phyloP scores from a whole-genome alignment of 805 yeast genomes.

The Metschnikowia cerradonensis region DNA sequence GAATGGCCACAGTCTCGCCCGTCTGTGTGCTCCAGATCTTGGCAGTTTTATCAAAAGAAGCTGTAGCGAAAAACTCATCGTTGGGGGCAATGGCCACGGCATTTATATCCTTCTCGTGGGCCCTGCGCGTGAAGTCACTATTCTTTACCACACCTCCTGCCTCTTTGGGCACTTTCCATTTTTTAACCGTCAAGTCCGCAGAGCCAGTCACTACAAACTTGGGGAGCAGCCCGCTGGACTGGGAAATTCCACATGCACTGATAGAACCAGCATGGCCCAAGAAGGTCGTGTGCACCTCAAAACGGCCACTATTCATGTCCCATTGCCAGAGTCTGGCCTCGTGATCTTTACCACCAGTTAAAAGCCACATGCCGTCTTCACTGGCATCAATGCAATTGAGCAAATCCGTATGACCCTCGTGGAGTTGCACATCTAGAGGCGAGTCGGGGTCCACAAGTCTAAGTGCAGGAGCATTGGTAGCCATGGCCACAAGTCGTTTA shows the following conservation, averaged over 20 bases:
- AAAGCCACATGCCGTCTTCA: constrained; percentile 81
- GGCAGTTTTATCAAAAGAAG: constrained; percentile 88
- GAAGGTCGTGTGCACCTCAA: constrained; percentile 55
- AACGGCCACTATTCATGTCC: constrained; percentile 27
- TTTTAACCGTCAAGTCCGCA: constrained; percentile 78
- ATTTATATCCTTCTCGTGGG: constrained; percentile 95
- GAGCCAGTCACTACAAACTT: constrained; percentile 77
- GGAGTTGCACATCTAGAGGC: constrained; percentile 58
- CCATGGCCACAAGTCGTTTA: constrained; percentile 62
- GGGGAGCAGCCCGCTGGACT: constrained; percentile 46
- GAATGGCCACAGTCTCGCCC: constrained; percentile 84
- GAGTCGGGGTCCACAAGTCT: constrained; percentile 64
- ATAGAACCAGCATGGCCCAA: constrained; percentile 87
- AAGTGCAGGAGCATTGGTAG: constrained; percentile 89
- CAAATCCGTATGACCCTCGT: constrained; percentile 82
- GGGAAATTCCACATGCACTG: constrained; percentile 75
- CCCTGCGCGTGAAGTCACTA: constrained; percentile 87
- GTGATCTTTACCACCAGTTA: constrained; percentile 87
- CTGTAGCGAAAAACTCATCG: constrained; percentile 84
- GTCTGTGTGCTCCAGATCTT: constrained; percentile 81
- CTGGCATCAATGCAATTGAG: constrained; percentile 77
- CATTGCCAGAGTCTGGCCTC: constrained; percentile 81
- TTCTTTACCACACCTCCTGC: constrained; percentile 39
- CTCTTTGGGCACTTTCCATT: constrained; percentile 71
- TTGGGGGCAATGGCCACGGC: constrained; percentile 87